Evolutionary conservation across 257 asterid genomes (phyloP), one percentile per base, ranked within the genome.

Genomic region (Osmanthus fragrans): DNA sequence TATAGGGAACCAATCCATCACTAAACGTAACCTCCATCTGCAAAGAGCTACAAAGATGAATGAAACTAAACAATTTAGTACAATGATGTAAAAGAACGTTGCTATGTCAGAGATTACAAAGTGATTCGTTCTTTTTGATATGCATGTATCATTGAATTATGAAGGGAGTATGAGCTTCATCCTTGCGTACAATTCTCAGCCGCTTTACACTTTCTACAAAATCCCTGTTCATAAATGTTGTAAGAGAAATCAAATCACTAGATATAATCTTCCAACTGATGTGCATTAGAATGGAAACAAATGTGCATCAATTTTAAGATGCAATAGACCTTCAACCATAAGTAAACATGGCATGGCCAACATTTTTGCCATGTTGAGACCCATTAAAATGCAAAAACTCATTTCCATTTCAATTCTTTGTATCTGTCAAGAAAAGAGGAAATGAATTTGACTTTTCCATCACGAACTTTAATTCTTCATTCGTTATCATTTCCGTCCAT

Each of bases 181-280:
- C 88, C 81, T 87, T 87, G 58, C 76, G 84, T 56, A 86, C 84
- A 32, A 93, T 90, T 76, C 96, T 84, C 56, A 93, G 82, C 77
- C 98, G 84, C 87, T 80, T 90, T 73, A 91, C 97, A 1, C 84
- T 72, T 66, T 84, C 87, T 36, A 84, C 83, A 29, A 91, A 93
- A 42, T 88, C 89, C 77, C 96, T 93, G 84, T 76, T 51, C 72
- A 51, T 36, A 32, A 19, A 7, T 72, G 29, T 66, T 25, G 27
- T 7, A 6, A 39, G 0, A 54, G 34, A 4, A 39, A 63, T 63
- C 68, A 25, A 25, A 25, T 63, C 8, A 9, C 3, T 12, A 7
- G 6, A 4, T 54, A 9, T 40, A 15, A 25, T 37, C 2, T 68
- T 1, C 3, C 32, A 2, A 4, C 27, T 8, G 23, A 2, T 8